phyloP scores from a whole-genome alignment of 139 green algal species.

The Micromonas commoda region DNA sequence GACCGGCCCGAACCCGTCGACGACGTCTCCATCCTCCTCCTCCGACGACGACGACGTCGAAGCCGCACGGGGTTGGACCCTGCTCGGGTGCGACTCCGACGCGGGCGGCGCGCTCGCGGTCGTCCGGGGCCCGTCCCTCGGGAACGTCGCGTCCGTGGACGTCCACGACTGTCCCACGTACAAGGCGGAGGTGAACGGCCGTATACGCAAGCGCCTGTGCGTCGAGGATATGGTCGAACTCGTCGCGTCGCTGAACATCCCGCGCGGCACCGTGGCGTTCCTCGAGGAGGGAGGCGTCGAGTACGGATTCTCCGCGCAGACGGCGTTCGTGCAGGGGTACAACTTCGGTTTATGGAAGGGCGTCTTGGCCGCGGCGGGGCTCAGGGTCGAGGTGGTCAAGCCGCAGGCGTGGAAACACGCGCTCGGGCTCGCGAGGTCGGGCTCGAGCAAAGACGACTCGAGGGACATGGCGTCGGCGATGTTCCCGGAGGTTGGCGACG shows the following conservation, averaged over 20 bases:
- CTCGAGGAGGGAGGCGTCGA: conserved; percentile 24
- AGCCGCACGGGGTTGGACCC: background rate
- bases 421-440: background rate
- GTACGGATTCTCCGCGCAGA: conserved; percentile 20
- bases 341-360: conserved; percentile 22
- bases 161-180: conserved; percentile 20
- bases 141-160: background rate
- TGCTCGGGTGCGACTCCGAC: conserved; percentile 49
- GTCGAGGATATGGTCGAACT: background rate
- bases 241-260: background rate
- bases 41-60: background rate
- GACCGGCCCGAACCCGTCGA: too few species aligned
- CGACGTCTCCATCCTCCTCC: too few species aligned
- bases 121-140: background rate
- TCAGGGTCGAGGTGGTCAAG: conserved; percentile 15
- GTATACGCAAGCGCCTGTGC: background rate
- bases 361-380: conserved; percentile 4
- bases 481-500: conserved; percentile 11
- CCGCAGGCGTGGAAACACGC: conserved; percentile 25
- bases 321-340: conserved; percentile 22
- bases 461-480: conserved; percentile 19
- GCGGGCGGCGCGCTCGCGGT: conserved; percentile 44
- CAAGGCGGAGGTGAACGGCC: conserved; percentile 10
- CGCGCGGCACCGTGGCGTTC: background rate
- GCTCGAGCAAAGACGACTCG: conserved; percentile 8